phyloP scores from a whole-genome alignment of 2,329 filamentous ascomycete genomes.

The Albophoma yamanashiensis region DNA sequence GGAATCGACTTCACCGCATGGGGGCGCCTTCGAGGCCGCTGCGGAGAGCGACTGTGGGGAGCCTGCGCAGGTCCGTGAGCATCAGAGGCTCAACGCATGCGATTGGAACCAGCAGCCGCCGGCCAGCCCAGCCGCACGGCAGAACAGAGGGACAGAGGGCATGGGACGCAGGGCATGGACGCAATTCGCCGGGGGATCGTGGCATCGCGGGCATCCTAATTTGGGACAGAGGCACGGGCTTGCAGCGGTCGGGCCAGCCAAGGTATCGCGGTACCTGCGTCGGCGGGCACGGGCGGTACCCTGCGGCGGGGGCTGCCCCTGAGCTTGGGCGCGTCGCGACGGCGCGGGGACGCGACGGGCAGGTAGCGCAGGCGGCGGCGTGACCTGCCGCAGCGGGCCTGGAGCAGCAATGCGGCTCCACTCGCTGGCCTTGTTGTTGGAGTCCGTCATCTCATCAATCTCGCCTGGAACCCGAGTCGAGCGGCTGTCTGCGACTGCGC shows the following conservation, averaged over 20 bases:
- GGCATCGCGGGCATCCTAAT: background rate
- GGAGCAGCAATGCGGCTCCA: background rate
- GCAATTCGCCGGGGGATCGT: background rate
- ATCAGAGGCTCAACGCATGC: background rate
- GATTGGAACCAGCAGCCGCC: background rate
- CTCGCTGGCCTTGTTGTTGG: constrained; percentile 1
- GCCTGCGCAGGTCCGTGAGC: background rate
- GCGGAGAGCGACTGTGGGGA: background rate
- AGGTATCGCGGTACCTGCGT: background rate
- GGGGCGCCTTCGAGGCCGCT: background rate
- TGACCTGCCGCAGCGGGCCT: constrained; percentile 6
- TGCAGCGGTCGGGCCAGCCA: no score
- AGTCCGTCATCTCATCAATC: constrained; percentile 14
- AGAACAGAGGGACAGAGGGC: background rate
- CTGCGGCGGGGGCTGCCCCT: background rate
- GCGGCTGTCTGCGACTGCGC: background rate
- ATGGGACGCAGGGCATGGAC: no score
- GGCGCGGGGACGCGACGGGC: background rate
- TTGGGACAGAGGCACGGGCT: background rate
- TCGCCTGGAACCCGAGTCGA: constrained; percentile 9
- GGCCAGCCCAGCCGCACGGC: background rate
- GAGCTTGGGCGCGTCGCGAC: background rate
- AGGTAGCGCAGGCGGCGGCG: constrained; percentile 1
- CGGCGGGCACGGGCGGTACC: background rate
- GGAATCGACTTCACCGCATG: background rate